A percentile compares a stretch with the other conserved stretches of the same genome.
These are phyloP conservation scores for Starmerella asiatica DNA, from an alignment of 805 yeast genomes.

Conservation along the genomic window DNA sequence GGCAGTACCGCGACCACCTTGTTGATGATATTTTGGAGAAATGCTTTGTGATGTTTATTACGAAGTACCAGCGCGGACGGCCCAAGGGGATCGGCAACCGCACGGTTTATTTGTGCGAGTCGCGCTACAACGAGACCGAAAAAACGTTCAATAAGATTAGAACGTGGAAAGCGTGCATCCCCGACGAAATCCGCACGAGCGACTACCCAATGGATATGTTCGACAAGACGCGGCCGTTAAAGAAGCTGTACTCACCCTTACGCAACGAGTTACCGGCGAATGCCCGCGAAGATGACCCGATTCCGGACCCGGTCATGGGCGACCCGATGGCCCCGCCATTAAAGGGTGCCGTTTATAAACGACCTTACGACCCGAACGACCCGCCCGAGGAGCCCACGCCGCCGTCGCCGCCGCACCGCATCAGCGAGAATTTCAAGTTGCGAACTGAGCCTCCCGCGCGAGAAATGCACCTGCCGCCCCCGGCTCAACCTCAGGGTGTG, in stretches of 20 bases:
- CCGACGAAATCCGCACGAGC: conserved; percentile 78
- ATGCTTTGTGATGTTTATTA: conserved; percentile 87
- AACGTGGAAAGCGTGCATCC: conserved; percentile 97
- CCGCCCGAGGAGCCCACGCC: conserved; percentile 60
- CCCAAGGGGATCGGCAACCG: conserved; percentile 54
- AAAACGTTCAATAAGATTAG: conserved; percentile 86
- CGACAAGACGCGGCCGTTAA: conserved; percentile 64
- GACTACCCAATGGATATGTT: conserved; percentile 39
- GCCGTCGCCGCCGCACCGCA: conserved; percentile 22
- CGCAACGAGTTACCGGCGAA: conserved; percentile 61
- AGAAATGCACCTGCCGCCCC: background rate
- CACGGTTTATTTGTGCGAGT: conserved; percentile 87
- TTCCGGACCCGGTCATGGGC: conserved; percentile 73
- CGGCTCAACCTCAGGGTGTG: background rate
- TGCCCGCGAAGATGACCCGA: conserved; percentile 57
- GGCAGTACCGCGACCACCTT: conserved; percentile 88
- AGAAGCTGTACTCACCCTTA: conserved; percentile 72
- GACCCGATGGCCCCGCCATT: conserved; percentile 86
- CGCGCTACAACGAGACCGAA: conserved; percentile 81
- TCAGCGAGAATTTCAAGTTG: background rate
- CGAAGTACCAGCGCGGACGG: conserved; percentile 89
- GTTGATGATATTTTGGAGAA: conserved; percentile 83
- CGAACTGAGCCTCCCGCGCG: background rate
- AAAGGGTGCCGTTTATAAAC: conserved; percentile 75
- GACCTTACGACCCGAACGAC: conserved; percentile 62